Evolutionary conservation across 129 eudicot species (phyloP).

Genomic region (Logfia minima): DNA sequence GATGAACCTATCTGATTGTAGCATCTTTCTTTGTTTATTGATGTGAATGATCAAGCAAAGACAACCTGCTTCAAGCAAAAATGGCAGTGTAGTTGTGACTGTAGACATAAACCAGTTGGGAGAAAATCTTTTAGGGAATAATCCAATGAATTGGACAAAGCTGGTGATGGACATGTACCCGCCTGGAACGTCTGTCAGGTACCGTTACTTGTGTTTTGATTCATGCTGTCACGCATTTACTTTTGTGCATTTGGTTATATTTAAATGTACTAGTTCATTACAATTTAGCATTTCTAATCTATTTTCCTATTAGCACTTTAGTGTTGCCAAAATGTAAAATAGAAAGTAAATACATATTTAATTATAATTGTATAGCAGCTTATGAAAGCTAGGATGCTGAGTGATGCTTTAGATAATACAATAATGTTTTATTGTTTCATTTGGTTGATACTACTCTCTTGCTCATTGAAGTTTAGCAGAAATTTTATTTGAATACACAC

Average conservation of each 20-base stretch:
- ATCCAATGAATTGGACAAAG: slow-evolving; percentile 80
- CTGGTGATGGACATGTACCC: slow-evolving; percentile 87
- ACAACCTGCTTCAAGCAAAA: slow-evolving; percentile 93
- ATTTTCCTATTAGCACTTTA: neutral
- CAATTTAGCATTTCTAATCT: neutral
- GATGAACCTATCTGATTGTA: slow-evolving; percentile 35
- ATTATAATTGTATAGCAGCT: neutral
- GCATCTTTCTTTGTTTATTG: slow-evolving; percentile 33
- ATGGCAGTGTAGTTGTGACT: slow-evolving; percentile 61
- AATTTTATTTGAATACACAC: too few species aligned
- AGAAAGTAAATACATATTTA: neutral
- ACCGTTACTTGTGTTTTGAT: slow-evolving; percentile 4
- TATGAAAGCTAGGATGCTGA: too few species aligned
- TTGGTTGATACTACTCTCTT: too few species aligned
- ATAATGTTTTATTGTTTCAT: too few species aligned
- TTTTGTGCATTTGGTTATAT: slow-evolving; percentile 16
- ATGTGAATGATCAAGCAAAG: slow-evolving; percentile 92
- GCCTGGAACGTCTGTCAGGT: slow-evolving; percentile 79
- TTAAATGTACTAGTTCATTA: neutral
- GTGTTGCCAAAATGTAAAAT: neutral
- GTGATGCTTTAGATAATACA: too few species aligned
- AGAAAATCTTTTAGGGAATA: slow-evolving; percentile 47
- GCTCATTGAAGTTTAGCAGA: too few species aligned
- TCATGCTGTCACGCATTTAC: slow-evolving; percentile 2
- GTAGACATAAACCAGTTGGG: slow-evolving; percentile 49